Evolutionary conservation across 768 basidiomycete species (phyloP).

Genomic region (Panus rudis): DNA sequence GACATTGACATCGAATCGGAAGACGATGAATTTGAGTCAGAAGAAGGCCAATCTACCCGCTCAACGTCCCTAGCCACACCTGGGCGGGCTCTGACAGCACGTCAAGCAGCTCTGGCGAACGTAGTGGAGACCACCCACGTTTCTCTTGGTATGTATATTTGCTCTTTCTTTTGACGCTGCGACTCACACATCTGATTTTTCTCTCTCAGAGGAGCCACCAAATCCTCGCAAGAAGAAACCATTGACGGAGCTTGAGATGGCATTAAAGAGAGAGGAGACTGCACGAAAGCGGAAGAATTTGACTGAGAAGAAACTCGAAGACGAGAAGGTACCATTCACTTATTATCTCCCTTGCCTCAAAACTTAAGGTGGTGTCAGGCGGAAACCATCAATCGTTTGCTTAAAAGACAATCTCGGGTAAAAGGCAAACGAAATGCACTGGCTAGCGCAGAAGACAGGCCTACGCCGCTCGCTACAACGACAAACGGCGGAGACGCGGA

Average conservation of each 20-base stretch:
- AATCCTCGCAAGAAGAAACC: slow-evolving; percentile 53
- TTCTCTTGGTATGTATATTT: slow-evolving; percentile 40
- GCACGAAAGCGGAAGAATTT: slow-evolving; percentile 77
- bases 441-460: slow-evolving; percentile 39
- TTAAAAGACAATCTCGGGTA: slow-evolving; percentile 77
- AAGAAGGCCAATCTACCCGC: slow-evolving; percentile 32
- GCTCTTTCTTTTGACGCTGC: background rate
- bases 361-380: slow-evolving; percentile 34
- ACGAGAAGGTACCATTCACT: slow-evolving; percentile 56
- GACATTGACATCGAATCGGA: slow-evolving; percentile 38
- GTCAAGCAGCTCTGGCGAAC: slow-evolving; percentile 67
- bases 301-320: slow-evolving; percentile 77
- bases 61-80: slow-evolving; percentile 21
- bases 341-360: background rate
- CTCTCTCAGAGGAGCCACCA: slow-evolving; percentile 22
- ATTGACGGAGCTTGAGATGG: slow-evolving; percentile 66
- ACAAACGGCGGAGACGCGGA: slow-evolving; percentile 31
- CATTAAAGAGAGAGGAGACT: slow-evolving; percentile 70
- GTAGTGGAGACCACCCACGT: slow-evolving; percentile 66
- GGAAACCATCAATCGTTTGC: slow-evolving; percentile 83
- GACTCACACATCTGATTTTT: background rate
- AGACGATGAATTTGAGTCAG: slow-evolving; percentile 32
- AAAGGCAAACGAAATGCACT: slow-evolving; percentile 50
- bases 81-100: slow-evolving; percentile 29
- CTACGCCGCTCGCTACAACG: slow-evolving; percentile 26